These are phyloP conservation scores for Zygnema circumcarinatum DNA, from an alignment of 139 green algal genomes.

Conservation along the genomic window DNA sequence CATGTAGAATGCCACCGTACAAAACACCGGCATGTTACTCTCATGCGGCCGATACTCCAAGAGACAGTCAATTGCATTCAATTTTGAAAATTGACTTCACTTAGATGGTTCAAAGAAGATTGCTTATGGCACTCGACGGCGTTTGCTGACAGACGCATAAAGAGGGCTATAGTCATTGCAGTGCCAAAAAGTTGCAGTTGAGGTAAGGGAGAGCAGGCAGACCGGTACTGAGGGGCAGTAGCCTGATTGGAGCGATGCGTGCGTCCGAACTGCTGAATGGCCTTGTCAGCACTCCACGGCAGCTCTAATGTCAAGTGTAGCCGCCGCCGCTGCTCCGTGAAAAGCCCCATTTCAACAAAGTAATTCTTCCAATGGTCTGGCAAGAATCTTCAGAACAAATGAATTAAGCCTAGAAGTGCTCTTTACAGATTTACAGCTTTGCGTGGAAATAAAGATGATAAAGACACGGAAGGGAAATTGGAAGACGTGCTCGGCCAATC, in stretches of 20 bases:
- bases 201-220: not conserved
- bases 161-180: too few relatives aligned
- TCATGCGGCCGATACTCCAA: too few relatives aligned
- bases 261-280: constrained; percentile 86
- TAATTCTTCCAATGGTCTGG: not conserved
- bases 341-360: not conserved
- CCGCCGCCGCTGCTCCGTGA: constrained; percentile 34
- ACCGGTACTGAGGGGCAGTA: constrained; percentile 74
- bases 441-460: too few relatives aligned
- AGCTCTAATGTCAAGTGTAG: constrained; percentile 62
- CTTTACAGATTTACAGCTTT: not conserved
- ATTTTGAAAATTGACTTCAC: too few relatives aligned
- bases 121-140: too few relatives aligned
- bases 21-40: too few relatives aligned
- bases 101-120: too few relatives aligned
- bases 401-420: not conserved
- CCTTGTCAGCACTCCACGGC: constrained; percentile 69
- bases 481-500: too few relatives aligned
- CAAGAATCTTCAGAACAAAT: not conserved
- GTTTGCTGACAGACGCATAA: too few relatives aligned
- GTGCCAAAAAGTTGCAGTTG: not conserved
- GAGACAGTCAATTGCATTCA: too few relatives aligned
- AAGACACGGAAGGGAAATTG: too few relatives aligned
- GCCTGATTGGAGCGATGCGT: constrained; percentile 79
- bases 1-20: too few relatives aligned